These are phyloP conservation scores for Silene conica DNA, from an alignment of 148 eudicot genomes.

Conservation along the genomic window DNA sequence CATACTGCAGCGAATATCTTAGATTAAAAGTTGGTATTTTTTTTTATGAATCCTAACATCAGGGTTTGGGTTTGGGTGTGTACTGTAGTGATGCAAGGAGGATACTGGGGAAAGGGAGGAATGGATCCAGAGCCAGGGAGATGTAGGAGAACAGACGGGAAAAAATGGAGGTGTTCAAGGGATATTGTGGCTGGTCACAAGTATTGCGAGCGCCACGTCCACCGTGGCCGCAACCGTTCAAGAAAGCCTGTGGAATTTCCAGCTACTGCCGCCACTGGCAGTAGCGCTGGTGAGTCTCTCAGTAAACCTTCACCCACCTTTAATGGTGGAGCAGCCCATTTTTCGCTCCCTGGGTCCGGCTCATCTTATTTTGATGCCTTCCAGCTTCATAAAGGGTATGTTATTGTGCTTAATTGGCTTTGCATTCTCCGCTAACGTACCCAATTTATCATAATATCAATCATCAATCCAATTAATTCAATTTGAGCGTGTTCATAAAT, in stretches of 20 bases:
- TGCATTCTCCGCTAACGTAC: too few species aligned
- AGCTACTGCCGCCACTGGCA: conserved; percentile 35
- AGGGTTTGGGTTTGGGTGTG: too few species aligned
- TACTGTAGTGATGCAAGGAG: conserved; percentile 75
- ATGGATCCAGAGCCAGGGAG: conserved; percentile 98
- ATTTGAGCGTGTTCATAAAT: too few species aligned
- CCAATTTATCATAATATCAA: too few species aligned
- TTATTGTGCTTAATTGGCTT: background rate
- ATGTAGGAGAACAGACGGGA: conserved; percentile 91
- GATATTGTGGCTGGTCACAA: conserved; percentile 82
- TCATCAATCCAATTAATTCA: background rate
- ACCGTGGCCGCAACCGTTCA: conserved; percentile 98
- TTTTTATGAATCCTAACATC: too few species aligned
- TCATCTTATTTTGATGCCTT: conserved; percentile 54
- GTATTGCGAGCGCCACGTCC: conserved; percentile 91
- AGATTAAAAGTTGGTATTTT: too few species aligned
- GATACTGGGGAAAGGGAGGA: conserved; percentile 79
- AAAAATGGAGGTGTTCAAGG: conserved; percentile 97
- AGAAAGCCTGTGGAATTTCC: conserved; percentile 99
- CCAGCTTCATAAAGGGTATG: conserved; percentile 58
- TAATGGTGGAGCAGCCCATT: conserved; percentile 25
- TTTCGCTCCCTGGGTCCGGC: conserved; percentile 39
- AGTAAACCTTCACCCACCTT: conserved; percentile 26
- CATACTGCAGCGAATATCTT: too few species aligned
- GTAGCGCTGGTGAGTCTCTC: background rate